Base-by-base conservation (phyloP, 192 early-diverging fungal species). In the Dissophora globulifera region DNA sequence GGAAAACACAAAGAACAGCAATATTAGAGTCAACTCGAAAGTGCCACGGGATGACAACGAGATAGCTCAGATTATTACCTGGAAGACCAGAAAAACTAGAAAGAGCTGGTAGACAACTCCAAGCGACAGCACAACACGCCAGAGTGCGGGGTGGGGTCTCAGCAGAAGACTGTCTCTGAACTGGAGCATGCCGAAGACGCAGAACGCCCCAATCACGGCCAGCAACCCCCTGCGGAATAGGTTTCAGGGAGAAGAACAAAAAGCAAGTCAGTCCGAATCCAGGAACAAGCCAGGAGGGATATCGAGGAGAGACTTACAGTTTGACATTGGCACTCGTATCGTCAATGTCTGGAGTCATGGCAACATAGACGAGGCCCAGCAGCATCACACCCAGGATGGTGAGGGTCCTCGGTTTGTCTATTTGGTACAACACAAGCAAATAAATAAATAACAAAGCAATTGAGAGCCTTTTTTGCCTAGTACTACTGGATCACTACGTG, bases 161-260 rank as follows among this genome's bases (percentile, higher is more conserved):
- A 98, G 86, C 62, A 98, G 95, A 10, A 95, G 95, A 19, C 96
- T 95, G 76, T 98, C 95, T 12, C 92, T 85, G 78, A 98, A 97
- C 75, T 95, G 88, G 7, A 97, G 81, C 75, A 96, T 87, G 1
- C 94, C 95, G 62, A 94, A 91, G 19, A 96, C 81, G 3, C 94
- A 81, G 71, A 98, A 92, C 11, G 69, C 78, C 2, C 78, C 64
- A 32, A 86, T 63, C 17, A 81, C 68, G 15, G 86, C 86, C 11
- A 78, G 23, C 0, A 83, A 43, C 22, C 88, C 88, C 40, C 82
- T 83, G 42, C 13, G 40, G 3, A 19, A 32, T 1, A 4, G 26
- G 51, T 13, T 20, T n/a, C n/a, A n/a, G n/a, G n/a, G n/a, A n/a
- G n/a, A n/a, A n/a, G n/a, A n/a, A n/a, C n/a, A n/a, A n/a, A n/a